Evolutionary conservation across 352 stramenopile species (phyloP).

Genomic region (Elongisporangium undulatum): DNA sequence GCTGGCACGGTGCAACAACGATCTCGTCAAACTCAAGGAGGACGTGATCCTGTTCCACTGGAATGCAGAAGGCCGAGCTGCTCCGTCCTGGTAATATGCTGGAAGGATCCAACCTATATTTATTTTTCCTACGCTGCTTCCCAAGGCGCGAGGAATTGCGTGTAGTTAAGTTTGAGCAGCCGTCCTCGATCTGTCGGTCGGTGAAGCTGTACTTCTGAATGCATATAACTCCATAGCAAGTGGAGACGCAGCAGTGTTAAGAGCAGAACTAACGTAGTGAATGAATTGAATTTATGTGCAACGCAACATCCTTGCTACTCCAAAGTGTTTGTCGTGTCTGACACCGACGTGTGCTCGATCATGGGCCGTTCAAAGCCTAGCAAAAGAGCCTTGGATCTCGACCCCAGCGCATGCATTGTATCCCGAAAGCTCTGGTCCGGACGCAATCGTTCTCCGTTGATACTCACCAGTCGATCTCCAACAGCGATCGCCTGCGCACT

Average conservation of each 20-base stretch:
- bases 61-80: slow-evolving; percentile 66
- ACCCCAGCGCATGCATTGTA: slow-evolving; percentile 26
- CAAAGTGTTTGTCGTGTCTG: no score
- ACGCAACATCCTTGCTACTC: neutral
- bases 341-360: slow-evolving; percentile 15
- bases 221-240: neutral
- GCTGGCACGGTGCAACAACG: slow-evolving; percentile 68
- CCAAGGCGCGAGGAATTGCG: neutral
- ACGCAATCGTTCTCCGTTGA: slow-evolving; percentile 32
- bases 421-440: slow-evolving; percentile 26
- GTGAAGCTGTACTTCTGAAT: neutral
- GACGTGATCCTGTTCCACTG: slow-evolving; percentile 85
- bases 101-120: neutral
- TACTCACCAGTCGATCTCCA: slow-evolving; percentile 30
- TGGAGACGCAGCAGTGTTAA: neutral
- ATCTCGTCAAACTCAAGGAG: slow-evolving; percentile 82
- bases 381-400: slow-evolving; percentile 25
- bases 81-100: slow-evolving; percentile 26
- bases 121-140: neutral
- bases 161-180: neutral
- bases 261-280: neutral
- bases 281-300: neutral
- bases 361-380: slow-evolving; percentile 35
- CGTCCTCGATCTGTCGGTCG: neutral
- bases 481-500: slow-evolving; percentile 25